phyloP scores from a whole-genome alignment of 352 stramenopile genomes.

The Globisporangium recalcitrans region DNA sequence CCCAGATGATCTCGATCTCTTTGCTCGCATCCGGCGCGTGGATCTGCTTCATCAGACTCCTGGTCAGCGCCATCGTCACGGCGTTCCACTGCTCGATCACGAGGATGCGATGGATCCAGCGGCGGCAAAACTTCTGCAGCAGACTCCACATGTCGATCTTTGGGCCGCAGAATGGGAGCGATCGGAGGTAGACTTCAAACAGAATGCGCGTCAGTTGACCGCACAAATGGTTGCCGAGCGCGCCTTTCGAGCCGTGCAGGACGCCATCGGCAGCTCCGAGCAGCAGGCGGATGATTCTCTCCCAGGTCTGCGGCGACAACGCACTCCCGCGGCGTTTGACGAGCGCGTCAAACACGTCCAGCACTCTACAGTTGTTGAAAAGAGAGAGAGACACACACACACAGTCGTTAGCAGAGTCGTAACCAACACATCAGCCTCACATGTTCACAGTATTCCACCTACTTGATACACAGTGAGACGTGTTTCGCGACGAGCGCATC shows the following conservation, averaged over 20 bases:
- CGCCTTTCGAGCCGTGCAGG: slow-evolving; percentile 68
- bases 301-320: slow-evolving; percentile 74
- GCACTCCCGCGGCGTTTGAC: slow-evolving; percentile 55
- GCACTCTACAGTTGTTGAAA: slow-evolving; percentile 30
- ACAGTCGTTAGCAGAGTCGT: background rate
- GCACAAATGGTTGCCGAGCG: slow-evolving; percentile 69
- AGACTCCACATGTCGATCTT: slow-evolving; percentile 72
- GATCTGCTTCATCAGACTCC: slow-evolving; percentile 69
- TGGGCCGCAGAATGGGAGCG: slow-evolving; percentile 60
- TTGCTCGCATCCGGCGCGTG: slow-evolving; percentile 43
- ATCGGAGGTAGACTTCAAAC: slow-evolving; percentile 77
- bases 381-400: slow-evolving; percentile 5
- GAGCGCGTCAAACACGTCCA: slow-evolving; percentile 76
- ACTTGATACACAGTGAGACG: slow-evolving; percentile 67
- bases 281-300: slow-evolving; percentile 75
- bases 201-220: slow-evolving; percentile 68
- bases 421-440: background rate
- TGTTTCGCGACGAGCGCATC: slow-evolving; percentile 59
- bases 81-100: slow-evolving; percentile 87
- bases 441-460: slow-evolving; percentile 15
- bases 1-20: slow-evolving; percentile 72
- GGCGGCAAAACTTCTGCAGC: slow-evolving; percentile 82
- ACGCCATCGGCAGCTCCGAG: slow-evolving; percentile 71
- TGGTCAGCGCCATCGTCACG: slow-evolving; percentile 66
- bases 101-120: slow-evolving; percentile 81